These are phyloP conservation scores for Botryotinia calthae DNA, from an alignment of 2,329 filamentous ascomycete species.

Conservation along the genomic window DNA sequence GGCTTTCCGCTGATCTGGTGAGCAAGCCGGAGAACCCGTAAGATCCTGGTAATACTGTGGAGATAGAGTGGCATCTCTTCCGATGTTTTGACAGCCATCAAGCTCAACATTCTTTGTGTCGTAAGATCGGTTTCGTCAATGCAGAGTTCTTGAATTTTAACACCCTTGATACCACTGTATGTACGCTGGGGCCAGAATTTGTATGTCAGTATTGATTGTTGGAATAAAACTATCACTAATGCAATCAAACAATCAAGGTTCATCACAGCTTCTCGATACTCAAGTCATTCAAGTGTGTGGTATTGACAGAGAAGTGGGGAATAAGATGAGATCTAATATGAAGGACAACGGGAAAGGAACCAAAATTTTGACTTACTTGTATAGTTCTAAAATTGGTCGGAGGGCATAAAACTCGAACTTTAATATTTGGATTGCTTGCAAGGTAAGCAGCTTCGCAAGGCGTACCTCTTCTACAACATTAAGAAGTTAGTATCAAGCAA, in stretches of 20 bases:
- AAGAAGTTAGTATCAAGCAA: background rate
- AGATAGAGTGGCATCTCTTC: slow-evolving; percentile 51
- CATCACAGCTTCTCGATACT: background rate
- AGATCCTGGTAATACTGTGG: slow-evolving; percentile 46
- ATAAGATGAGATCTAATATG: background rate
- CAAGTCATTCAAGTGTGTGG: background rate
- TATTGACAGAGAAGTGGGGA: background rate
- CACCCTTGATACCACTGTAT: background rate
- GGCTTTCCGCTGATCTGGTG: slow-evolving; percentile 36
- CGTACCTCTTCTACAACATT: slow-evolving; percentile 23
- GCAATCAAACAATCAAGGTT: background rate
- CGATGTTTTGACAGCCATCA: slow-evolving; percentile 48
- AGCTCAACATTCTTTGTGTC: slow-evolving; percentile 49
- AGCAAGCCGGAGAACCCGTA: slow-evolving; percentile 49
- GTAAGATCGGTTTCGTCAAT: slow-evolving; percentile 50
- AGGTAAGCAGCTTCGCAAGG: slow-evolving; percentile 57
- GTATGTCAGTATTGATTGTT: background rate
- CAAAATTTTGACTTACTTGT: slow-evolving; percentile 27
- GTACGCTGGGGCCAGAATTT: background rate
- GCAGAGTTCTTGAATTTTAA: background rate
- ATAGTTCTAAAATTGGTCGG: slow-evolving; percentile 47
- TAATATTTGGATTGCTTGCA: slow-evolving; percentile 44
- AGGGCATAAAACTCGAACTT: slow-evolving; percentile 52
- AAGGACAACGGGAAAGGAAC: background rate
- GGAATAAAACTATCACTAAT: background rate